These are phyloP conservation scores for Aspergillus pseudotamarii DNA, from an alignment of 2,329 filamentous ascomycete species.

Conservation along the genomic window DNA sequence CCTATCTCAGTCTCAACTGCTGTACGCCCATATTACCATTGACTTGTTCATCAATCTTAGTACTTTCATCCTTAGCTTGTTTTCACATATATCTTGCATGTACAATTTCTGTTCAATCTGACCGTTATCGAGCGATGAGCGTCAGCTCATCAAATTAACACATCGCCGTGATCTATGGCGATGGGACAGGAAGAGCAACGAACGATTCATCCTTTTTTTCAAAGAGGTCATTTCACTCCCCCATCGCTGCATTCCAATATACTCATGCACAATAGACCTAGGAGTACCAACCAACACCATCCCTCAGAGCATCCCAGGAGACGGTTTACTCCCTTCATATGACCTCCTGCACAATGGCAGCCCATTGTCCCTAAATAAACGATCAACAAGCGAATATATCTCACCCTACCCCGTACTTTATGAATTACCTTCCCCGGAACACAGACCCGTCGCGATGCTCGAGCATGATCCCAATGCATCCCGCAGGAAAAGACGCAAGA, in stretches of 20 bases:
- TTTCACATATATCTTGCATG: slow-evolving; percentile 1
- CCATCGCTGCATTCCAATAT: neutral
- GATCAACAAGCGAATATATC: neutral
- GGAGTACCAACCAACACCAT: slow-evolving; percentile 9
- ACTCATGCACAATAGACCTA: slow-evolving; percentile 24
- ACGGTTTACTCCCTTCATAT: slow-evolving; percentile 6
- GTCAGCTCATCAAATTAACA: slow-evolving; percentile 29
- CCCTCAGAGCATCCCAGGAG: slow-evolving; percentile 5
- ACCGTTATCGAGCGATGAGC: slow-evolving; percentile 22
- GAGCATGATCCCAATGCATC: slow-evolving; percentile 37
- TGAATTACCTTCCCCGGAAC: slow-evolving; percentile 1
- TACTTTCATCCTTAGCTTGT: neutral
- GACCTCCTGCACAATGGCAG: slow-evolving; percentile 2
- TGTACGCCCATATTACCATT: neutral
- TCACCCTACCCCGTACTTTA: neutral
- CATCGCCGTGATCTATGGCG: slow-evolving; percentile 33
- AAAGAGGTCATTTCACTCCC: slow-evolving; percentile 36
- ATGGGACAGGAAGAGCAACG: slow-evolving; percentile 44
- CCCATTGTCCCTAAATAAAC: neutral
- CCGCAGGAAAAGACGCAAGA: slow-evolving; percentile 42
- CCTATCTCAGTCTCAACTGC: slow-evolving; percentile 1
- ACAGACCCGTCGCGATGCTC: slow-evolving; percentile 13
- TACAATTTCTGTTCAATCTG: neutral
- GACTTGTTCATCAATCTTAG: neutral
- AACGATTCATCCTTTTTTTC: slow-evolving; percentile 46